Evolutionary conservation across 768 basidiomycete species (phyloP).

Genomic region (Leccinellum luteum): DNA sequence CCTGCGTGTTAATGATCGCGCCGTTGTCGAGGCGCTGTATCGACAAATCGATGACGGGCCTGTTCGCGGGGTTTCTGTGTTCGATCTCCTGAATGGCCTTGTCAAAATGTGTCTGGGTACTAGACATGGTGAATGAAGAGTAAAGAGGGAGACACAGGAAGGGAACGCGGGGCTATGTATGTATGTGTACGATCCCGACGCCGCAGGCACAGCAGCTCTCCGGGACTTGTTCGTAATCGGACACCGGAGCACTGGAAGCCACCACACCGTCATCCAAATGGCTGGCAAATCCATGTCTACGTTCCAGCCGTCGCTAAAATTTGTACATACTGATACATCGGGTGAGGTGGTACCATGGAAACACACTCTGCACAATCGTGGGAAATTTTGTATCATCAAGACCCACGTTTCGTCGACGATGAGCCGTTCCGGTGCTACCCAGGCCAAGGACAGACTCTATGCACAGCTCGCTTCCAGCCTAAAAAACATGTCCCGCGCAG

Average conservation of each 20-base stretch:
- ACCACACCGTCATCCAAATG: neutral
- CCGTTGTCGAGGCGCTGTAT: constrained; percentile 27
- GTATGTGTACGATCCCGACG: neutral
- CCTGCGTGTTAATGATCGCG: constrained; percentile 22
- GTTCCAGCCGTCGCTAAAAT: neutral
- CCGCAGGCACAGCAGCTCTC: constrained; percentile 11
- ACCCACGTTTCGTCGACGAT: constrained; percentile 9
- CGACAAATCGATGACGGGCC: constrained; percentile 19
- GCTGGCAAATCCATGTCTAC: neutral
- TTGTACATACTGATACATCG: neutral
- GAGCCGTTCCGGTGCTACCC: constrained; percentile 52
- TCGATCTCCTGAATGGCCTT: constrained; percentile 31
- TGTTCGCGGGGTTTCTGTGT: constrained; percentile 24
- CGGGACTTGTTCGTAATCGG: neutral
- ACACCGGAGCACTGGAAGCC: neutral
- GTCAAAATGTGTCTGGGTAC: constrained; percentile 21
- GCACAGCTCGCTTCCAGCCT: constrained; percentile 70
- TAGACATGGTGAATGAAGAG: constrained; percentile 20
- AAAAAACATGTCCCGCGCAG: constrained; percentile 61
- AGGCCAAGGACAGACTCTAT: constrained; percentile 80
- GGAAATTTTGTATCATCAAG: neutral
- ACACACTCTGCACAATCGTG: constrained; percentile 5
- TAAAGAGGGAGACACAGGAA: constrained; percentile 9
- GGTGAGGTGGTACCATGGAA: neutral
- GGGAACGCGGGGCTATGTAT: neutral